Conservation (phyloP, 371 early-diverging fungal species). For the Rhizomucor miehei region DNA sequence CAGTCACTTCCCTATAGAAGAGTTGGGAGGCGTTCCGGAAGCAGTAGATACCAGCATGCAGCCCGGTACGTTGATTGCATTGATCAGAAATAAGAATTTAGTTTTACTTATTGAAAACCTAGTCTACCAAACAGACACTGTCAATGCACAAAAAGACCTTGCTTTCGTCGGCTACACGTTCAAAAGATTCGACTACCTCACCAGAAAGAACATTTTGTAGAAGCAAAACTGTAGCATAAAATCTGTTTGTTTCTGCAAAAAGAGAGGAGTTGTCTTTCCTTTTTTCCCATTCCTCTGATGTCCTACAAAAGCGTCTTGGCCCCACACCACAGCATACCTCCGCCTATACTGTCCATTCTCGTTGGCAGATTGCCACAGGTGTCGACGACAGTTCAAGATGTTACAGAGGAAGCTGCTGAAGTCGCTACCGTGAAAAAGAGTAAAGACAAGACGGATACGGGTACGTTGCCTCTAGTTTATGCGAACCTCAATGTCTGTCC, state of each 20-base stretch:
- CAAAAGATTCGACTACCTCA: slow-evolving; percentile 89
- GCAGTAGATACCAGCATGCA: slow-evolving; percentile 31
- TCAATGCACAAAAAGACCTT: slow-evolving; percentile 79
- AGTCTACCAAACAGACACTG: slow-evolving; percentile 37
- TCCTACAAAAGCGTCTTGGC: slow-evolving; percentile 34
- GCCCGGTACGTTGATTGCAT: slow-evolving; percentile 8
- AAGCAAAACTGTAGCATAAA: neutral
- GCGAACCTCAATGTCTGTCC: too few species aligned
- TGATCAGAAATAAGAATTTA: too few species aligned
- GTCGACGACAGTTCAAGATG: slow-evolving; percentile 38
- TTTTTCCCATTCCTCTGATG: slow-evolving; percentile 6
- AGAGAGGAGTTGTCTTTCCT: too few species aligned
- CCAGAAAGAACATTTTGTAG: slow-evolving; percentile 74
- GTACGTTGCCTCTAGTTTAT: slow-evolving; percentile 2
- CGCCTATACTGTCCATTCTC: slow-evolving; percentile 40
- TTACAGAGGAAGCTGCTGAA: slow-evolving; percentile 23
- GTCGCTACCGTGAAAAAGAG: slow-evolving; percentile 8
- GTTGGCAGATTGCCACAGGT: slow-evolving; percentile 45
- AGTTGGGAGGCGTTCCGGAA: slow-evolving; percentile 75
- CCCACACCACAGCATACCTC: slow-evolving; percentile 38
- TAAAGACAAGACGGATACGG: slow-evolving; percentile 16
- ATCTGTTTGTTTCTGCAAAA: too few species aligned
- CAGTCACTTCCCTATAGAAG: slow-evolving; percentile 95
- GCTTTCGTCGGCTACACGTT: slow-evolving; percentile 98
- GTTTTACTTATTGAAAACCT: neutral